Base-by-base conservation (phyloP, 805 yeast species). In the Wickerhamiella kazuoi region DNA sequence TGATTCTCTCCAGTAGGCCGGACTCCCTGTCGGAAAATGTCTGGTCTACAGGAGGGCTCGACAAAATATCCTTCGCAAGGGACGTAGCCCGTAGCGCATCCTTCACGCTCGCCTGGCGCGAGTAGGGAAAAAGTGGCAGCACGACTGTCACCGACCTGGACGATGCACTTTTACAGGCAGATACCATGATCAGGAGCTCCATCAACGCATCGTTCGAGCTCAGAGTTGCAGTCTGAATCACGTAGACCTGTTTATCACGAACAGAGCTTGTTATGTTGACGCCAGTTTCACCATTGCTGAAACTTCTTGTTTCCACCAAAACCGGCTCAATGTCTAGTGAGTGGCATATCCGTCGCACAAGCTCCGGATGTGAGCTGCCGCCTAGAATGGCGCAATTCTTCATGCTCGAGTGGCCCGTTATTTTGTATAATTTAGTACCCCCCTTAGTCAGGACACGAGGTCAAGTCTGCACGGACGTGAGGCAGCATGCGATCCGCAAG, bases 61-160 rank as follows among this genome's bases (percentile, higher is more conserved):
- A 21, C n/a, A 17, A 4, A 16, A 7, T 14, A 9, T 17, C 21
- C n/a, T n/a, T 11, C 14, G 21, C 21, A 7, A 14, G 31, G 14
- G 30, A 3, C 26, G 33, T 9, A 5, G 32, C 37, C 30, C 33
- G 42, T 13, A 38, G 20, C 2, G 80, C 74, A 52, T 79, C 79
- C 24, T 94, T 94, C 29, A 82, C 74, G 58, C 87, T 97, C 3
- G 95, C 93, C 59, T 90, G 99, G 53, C 99, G 70, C 2, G 94
- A 80, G 56, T 90, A 90, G 21, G 97, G 95, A 59, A 90, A 90
- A 44, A 84, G 67, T 3, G 99, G 98, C 57, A 81, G 65, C 23
- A 84, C 94, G 0, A 87, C 94, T 2, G 94, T 82, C 34, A 84
- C 93, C 42, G 87, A 68, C 42, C 72, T 72, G 13, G 95, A 94